Conservation (phyloP, 192 early-diverging fungal genomes). For the Martensiomyces pterosporus region DNA sequence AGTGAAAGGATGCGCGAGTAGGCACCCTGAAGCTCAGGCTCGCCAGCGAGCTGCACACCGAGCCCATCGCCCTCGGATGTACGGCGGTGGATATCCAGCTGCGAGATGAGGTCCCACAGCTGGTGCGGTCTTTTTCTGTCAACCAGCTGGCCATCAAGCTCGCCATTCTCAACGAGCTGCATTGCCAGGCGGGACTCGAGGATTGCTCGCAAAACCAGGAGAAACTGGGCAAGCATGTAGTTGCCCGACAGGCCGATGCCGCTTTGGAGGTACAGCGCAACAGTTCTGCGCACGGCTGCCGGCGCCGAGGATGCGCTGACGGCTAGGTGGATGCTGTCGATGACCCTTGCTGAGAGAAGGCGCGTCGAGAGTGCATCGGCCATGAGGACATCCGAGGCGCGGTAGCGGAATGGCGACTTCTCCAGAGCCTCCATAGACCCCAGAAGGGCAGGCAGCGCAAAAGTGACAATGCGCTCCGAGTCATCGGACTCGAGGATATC, state of each 20-base stretch:
- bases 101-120: conserved; percentile 37
- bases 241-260: conserved; percentile 24
- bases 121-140: conserved; percentile 18
- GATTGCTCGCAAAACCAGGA: conserved; percentile 33
- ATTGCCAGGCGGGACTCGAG: conserved; percentile 39
- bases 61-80: conserved; percentile 4
- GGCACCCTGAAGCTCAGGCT: conserved; percentile 2
- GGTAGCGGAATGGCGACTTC: conserved; percentile 22
- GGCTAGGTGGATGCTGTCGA: conserved; percentile 14
- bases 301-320: conserved; percentile 9
- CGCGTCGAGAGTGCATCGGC: conserved; percentile 20
- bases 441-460: conserved; percentile 26
- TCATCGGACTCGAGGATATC: conserved; percentile 10
- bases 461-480: conserved; percentile 10
- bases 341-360: conserved; percentile 8
- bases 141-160: conserved; percentile 10
- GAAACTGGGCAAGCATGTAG: conserved; percentile 27
- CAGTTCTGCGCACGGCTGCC: conserved; percentile 13
- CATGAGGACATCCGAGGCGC: conserved; percentile 16
- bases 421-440: conserved; percentile 37
- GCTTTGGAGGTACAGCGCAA: conserved; percentile 22
- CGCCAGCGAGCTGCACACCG: not conserved
- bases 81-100: conserved; percentile 5
- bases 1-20: conserved; percentile 30
- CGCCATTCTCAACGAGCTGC: conserved; percentile 18